phyloP scores from a whole-genome alignment of 176 grass and related monocot genomes.

The Oryza brachyantha region DNA sequence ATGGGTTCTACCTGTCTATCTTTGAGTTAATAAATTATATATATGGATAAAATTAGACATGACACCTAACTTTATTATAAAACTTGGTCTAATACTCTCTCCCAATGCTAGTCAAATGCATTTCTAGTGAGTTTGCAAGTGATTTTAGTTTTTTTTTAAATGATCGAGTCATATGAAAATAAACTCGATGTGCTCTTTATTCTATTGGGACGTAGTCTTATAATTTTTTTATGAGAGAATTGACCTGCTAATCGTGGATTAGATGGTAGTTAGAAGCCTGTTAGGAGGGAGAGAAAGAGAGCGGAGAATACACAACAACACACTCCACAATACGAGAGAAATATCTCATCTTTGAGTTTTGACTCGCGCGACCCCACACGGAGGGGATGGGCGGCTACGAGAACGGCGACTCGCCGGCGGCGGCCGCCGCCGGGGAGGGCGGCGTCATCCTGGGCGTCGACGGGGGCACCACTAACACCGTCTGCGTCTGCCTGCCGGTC shows the following conservation, averaged over 20 bases:
- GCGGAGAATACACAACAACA: too few species aligned
- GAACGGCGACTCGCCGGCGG: conserved; percentile 53
- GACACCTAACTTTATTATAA: too few species aligned
- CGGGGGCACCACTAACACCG: conserved; percentile 89
- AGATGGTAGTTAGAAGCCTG: neutral
- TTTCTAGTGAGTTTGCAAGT: too few species aligned
- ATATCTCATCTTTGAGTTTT: conserved; percentile 10
- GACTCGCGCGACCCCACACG: conserved; percentile 13
- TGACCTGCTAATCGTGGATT: neutral
- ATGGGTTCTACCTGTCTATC: too few species aligned
- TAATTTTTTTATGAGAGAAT: neutral
- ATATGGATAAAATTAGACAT: too few species aligned
- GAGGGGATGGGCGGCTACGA: conserved; percentile 57
- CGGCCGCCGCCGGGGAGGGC: conserved; percentile 8
- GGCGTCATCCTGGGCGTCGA: conserved; percentile 93
- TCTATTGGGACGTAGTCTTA: neutral
- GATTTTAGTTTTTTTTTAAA: too few species aligned
- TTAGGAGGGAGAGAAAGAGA: too few species aligned
- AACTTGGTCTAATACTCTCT: too few species aligned
- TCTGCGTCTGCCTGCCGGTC: conserved; percentile 89
- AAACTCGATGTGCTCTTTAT: neutral
- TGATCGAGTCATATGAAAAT: too few species aligned
- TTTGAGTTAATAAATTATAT: too few species aligned
- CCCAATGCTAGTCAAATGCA: too few species aligned
- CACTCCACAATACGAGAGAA: too few species aligned